Conservation (phyloP, 208 protist genomes). For the Trypanosoma boissoni region DNA sequence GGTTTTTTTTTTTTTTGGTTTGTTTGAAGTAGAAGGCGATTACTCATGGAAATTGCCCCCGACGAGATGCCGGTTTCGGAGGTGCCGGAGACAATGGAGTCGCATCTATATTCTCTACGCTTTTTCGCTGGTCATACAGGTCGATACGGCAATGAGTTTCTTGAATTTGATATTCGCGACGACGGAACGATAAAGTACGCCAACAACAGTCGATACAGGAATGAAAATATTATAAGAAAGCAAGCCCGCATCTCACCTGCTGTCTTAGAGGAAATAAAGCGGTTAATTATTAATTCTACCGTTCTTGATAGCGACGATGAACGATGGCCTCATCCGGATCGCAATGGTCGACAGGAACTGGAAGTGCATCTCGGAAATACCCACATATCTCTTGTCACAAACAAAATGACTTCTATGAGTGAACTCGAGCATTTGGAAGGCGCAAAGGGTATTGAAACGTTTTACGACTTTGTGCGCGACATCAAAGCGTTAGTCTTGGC, state of each 20-base stretch:
- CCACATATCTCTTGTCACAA: constrained; percentile 85
- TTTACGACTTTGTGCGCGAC: constrained; percentile 86
- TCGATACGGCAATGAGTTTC: constrained; percentile 88
- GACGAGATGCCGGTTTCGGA: background rate
- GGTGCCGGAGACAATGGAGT: constrained; percentile 57
- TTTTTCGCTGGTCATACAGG: constrained; percentile 87
- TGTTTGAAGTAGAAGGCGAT: background rate
- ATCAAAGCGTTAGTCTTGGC: constrained; percentile 74
- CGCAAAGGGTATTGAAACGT: constrained; percentile 44
- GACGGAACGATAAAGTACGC: constrained; percentile 82
- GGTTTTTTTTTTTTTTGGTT: background rate
- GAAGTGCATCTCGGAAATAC: constrained; percentile 86
- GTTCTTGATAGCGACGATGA: constrained; percentile 80
- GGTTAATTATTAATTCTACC: constrained; percentile 52
- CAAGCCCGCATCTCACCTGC: constrained; percentile 63
- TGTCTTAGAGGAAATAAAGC: constrained; percentile 76
- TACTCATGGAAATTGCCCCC: background rate
- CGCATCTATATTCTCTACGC: constrained; percentile 72
- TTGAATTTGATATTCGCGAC: constrained; percentile 81
- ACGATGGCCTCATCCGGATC: constrained; percentile 78
- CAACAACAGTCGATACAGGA: constrained; percentile 88
- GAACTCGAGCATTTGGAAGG: constrained; percentile 58
- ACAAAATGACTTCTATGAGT: constrained; percentile 78
- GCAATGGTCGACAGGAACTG: constrained; percentile 86
- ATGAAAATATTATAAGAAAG: constrained; percentile 90